phyloP scores from a whole-genome alignment of 2,329 filamentous ascomycete species.

The Nannizziopsis barbatae region DNA sequence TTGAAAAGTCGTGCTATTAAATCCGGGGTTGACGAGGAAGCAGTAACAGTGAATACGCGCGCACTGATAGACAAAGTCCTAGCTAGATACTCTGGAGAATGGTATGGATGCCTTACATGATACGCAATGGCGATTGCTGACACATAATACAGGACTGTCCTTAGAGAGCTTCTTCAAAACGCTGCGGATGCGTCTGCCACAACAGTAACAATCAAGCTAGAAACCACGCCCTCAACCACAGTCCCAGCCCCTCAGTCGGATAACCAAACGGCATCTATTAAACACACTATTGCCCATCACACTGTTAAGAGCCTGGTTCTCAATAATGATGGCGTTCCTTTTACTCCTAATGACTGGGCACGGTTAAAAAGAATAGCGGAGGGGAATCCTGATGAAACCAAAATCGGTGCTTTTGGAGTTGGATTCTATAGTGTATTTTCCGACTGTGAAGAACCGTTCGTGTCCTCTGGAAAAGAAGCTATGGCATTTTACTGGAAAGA shows the following conservation, averaged over 20 bases:
- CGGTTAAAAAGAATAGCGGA: slow-evolving; percentile 95
- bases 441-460: slow-evolving; percentile 94
- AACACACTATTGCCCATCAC: slow-evolving; percentile 73
- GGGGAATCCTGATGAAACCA: slow-evolving; percentile 96
- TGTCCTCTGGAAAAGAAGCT: slow-evolving; percentile 80
- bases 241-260: slow-evolving; percentile 57
- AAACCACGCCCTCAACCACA: slow-evolving; percentile 71
- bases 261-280: slow-evolving; percentile 60
- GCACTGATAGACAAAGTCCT: slow-evolving; percentile 96
- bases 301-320: slow-evolving; percentile 81
- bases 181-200: slow-evolving; percentile 92
- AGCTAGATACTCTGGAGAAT: slow-evolving; percentile 91
- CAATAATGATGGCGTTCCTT: slow-evolving; percentile 81
- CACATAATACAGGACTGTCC: slow-evolving; percentile 39
- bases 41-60: slow-evolving; percentile 93
- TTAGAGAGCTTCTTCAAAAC: slow-evolving; percentile 94
- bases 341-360: slow-evolving; percentile 83
- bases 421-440: slow-evolving; percentile 98
- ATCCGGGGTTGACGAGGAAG: slow-evolving; percentile 83
- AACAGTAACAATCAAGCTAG: slow-evolving; percentile 81
- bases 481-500: slow-evolving; percentile 99
- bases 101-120: slow-evolving; percentile 48
- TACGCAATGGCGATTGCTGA: neutral
- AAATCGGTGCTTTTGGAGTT: slow-evolving; percentile 96
- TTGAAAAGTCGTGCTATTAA: slow-evolving; percentile 78